Conservation (phyloP, 345 rosid genomes). For the Pseudoturritis turrita region DNA sequence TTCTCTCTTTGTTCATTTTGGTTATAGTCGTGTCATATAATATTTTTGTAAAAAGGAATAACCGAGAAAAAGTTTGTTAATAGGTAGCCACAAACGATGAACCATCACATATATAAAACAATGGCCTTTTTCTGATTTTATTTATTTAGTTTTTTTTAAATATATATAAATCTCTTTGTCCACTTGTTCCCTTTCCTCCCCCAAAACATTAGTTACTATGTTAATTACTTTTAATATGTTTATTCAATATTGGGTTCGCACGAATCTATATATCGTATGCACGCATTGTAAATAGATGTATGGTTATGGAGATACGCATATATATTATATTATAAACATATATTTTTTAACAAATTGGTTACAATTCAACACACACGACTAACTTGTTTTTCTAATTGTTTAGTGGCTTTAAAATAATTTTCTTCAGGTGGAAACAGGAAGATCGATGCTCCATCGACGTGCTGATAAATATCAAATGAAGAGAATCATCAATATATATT, state of each 20-base stretch:
- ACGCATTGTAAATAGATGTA: constrained; percentile 16
- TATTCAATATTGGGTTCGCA: constrained; percentile 13
- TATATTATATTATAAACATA: background rate
- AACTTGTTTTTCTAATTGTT: background rate
- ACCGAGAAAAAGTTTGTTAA: background rate
- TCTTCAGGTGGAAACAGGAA: background rate
- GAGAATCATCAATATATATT: background rate
- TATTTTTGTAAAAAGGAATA: background rate
- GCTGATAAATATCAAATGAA: background rate
- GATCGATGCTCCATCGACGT: background rate
- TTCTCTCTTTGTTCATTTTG: background rate
- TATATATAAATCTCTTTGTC: background rate
- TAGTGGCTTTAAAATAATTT: background rate
- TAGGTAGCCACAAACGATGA: constrained; percentile 8
- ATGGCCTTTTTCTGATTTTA: background rate
- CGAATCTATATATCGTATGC: constrained; percentile 22
- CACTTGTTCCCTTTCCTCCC: constrained; percentile 5
- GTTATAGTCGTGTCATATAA: constrained; percentile 11
- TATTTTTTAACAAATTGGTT: background rate
- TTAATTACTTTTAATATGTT: constrained; percentile 3
- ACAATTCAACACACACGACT: constrained; percentile 6
- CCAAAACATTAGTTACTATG: background rate
- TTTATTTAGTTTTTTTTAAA: background rate
- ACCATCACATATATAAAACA: background rate
- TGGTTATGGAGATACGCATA: background rate